Conservation (phyloP, 768 basidiomycete genomes). For the Mrakia gelida region DNA sequence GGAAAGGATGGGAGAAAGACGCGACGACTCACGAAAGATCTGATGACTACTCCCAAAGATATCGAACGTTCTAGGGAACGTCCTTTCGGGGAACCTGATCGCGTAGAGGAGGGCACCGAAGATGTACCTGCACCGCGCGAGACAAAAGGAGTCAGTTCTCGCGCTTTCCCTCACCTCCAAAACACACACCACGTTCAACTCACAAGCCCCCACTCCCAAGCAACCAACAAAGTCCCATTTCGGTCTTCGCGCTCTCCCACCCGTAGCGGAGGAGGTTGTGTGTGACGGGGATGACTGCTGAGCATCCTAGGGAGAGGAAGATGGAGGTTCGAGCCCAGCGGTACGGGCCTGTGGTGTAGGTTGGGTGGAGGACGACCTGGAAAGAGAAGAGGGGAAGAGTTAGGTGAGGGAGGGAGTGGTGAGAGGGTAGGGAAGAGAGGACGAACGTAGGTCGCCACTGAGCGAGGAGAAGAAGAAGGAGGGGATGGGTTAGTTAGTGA, state of each 20-base stretch:
- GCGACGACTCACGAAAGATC: conserved; percentile 74
- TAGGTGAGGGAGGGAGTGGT: background rate
- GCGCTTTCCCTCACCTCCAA: too few relatives aligned
- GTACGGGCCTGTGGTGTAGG: conserved; percentile 69
- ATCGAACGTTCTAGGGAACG: conserved; percentile 73
- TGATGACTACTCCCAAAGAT: conserved; percentile 76
- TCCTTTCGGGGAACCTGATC: conserved; percentile 71
- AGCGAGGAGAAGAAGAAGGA: conserved; percentile 7
- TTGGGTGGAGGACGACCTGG: conserved; percentile 70
- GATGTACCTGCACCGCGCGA: conserved; percentile 68
- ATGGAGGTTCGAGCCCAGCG: conserved; percentile 70
- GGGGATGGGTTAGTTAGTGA: background rate
- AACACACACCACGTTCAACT: too few relatives aligned
- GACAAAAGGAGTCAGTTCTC: too few relatives aligned
- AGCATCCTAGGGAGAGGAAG: conserved; percentile 73
- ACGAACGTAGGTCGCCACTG: conserved; percentile 17
- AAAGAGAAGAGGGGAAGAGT: background rate
- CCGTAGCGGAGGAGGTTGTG: conserved; percentile 64
- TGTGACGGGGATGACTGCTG: conserved; percentile 62
- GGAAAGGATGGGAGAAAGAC: too few relatives aligned
- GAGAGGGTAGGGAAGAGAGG: background rate
- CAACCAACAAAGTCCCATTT: conserved; percentile 70
- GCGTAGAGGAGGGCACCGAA: conserved; percentile 76
- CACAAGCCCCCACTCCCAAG: conserved; percentile 59
- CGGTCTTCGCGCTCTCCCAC: conserved; percentile 52